Evolutionary conservation across 345 rosid species (phyloP).

Genomic region (Pugionium dolabratum): DNA sequence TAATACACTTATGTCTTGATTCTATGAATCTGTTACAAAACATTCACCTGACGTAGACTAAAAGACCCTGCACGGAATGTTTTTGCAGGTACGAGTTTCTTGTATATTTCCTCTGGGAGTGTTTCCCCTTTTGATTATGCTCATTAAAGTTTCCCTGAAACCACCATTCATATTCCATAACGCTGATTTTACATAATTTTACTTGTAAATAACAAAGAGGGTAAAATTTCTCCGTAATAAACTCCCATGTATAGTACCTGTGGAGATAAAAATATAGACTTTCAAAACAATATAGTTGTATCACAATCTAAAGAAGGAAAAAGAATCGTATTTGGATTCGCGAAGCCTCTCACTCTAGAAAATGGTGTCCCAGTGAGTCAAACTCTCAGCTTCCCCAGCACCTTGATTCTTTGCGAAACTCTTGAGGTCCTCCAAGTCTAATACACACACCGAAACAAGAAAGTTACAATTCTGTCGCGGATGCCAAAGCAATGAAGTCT

Average conservation of each 20-base stretch:
- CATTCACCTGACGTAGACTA: conserved; percentile 78
- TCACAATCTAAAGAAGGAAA: conserved; percentile 7
- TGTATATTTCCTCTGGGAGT: conserved; percentile 81
- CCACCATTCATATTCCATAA: conserved; percentile 10
- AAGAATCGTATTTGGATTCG: conserved; percentile 75
- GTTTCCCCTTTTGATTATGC: conserved; percentile 86
- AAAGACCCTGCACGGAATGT: conserved; percentile 86
- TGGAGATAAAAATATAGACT: conserved; percentile 39
- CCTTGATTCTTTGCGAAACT: conserved; percentile 68
- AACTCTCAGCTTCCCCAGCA: conserved; percentile 64
- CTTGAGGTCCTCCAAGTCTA: conserved; percentile 84
- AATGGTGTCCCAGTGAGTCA: conserved; percentile 81
- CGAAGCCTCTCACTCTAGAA: conserved; percentile 99
- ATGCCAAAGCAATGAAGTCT: background rate
- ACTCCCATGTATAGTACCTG: conserved; percentile 46
- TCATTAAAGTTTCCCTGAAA: conserved; percentile 85
- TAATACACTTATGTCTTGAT: background rate
- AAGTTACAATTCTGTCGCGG: background rate
- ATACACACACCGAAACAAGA: background rate
- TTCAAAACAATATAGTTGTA: background rate
- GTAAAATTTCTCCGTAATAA: background rate
- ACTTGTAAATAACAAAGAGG: background rate
- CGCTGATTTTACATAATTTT: background rate
- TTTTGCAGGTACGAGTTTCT: conserved; percentile 86
- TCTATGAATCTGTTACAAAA: background rate